Conservation (phyloP, 2,329 filamentous ascomycete species). For the Piedraia hortae region DNA sequence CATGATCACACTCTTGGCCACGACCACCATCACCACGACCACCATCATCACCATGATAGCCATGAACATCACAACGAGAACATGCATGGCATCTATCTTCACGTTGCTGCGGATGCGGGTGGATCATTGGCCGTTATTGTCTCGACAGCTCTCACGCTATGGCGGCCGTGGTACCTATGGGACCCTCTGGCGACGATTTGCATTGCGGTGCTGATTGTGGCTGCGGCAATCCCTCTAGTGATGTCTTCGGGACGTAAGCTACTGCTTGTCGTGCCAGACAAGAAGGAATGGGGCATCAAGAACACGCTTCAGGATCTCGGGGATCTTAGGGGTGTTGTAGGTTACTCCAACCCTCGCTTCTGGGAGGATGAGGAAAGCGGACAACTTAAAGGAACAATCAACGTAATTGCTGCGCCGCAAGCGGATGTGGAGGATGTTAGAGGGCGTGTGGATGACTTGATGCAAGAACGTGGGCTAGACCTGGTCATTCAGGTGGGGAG, state of each 20-base stretch:
- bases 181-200: slow-evolving; percentile 83
- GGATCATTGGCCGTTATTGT: slow-evolving; percentile 85
- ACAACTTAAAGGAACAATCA: slow-evolving; percentile 52
- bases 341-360: slow-evolving; percentile 69
- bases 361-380: slow-evolving; percentile 49
- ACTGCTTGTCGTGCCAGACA: slow-evolving; percentile 58
- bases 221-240: slow-evolving; percentile 73
- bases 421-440: slow-evolving; percentile 62
- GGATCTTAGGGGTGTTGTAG: slow-evolving; percentile 55
- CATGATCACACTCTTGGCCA: slow-evolving; percentile 13
- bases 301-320: slow-evolving; percentile 64
- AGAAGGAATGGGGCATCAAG: slow-evolving; percentile 65
- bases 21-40: too few relatives aligned
- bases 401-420: slow-evolving; percentile 46
- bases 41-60: slow-evolving; percentile 11
- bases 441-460: slow-evolving; percentile 43
- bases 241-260: slow-evolving; percentile 58
- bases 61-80: slow-evolving; percentile 44
- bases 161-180: slow-evolving; percentile 76
- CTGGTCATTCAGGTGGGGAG: slow-evolving; percentile 69
- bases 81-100: slow-evolving; percentile 91
- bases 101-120: slow-evolving; percentile 80
- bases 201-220: slow-evolving; percentile 77
- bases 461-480: slow-evolving; percentile 45
- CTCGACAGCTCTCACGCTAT: slow-evolving; percentile 65